phyloP scores from a whole-genome alignment of 306 rosid species.

The Alnus rubra region DNA sequence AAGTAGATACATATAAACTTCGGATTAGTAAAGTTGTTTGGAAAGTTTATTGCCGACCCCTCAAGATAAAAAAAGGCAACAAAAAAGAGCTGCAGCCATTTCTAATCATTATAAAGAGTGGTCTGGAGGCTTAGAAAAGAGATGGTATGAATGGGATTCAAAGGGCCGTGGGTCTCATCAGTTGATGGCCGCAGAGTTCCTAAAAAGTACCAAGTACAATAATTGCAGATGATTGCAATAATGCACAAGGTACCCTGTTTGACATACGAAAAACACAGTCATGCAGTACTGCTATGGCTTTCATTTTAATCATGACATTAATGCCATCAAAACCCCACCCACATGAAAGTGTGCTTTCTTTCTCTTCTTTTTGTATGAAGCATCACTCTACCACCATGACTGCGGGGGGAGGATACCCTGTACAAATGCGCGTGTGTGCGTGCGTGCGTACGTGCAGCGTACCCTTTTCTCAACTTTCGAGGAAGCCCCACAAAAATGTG shows the following conservation, averaged over 20 bases:
- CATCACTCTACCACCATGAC: too few relatives aligned
- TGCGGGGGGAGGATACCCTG: too few relatives aligned
- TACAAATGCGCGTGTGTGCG: not conserved
- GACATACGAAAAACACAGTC: not conserved
- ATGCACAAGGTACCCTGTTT: slow-evolving; percentile 25
- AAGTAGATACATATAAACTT: too few relatives aligned
- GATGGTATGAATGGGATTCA: not conserved
- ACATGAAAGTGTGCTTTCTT: slow-evolving; percentile 15
- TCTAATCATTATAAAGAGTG: slow-evolving; percentile 2
- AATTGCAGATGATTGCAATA: slow-evolving; percentile 30
- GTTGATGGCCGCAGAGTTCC: slow-evolving; percentile 24
- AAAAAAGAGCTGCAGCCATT: slow-evolving; percentile 20
- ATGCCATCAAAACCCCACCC: slow-evolving; percentile 24
- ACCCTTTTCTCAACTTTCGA: slow-evolving; percentile 16
- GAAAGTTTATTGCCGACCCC: slow-evolving; percentile 12
- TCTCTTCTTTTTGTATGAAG: too few relatives aligned
- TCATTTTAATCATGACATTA: slow-evolving; percentile 24
- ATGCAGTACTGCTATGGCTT: slow-evolving; percentile 3
- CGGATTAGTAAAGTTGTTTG: too few relatives aligned
- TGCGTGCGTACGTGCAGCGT: not conserved
- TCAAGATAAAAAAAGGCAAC: slow-evolving; percentile 4
- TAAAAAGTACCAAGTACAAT: slow-evolving; percentile 30
- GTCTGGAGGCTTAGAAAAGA: slow-evolving; percentile 17
- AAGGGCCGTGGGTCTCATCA: slow-evolving; percentile 28
- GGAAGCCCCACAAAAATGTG: slow-evolving; percentile 33